Evolutionary conservation across 2,329 filamentous ascomycete genomes (phyloP), one percentile per base, ranked within the genome.

Genomic region (Penicillium sp.): DNA sequence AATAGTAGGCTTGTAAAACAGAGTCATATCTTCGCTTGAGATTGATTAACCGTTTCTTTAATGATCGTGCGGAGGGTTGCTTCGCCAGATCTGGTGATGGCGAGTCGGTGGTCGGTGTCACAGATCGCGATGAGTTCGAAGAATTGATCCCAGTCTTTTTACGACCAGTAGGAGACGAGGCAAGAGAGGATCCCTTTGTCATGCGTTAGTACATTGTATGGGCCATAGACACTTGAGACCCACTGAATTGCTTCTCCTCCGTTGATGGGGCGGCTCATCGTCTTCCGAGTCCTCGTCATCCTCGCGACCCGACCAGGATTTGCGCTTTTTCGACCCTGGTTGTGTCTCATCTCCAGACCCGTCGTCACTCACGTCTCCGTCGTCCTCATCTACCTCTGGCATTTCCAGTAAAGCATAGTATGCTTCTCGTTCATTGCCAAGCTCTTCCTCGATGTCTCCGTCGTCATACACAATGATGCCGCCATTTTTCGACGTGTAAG

Each of bases 391-490:
- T 44, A 96, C 76, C 43, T 95, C 90, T 1, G 92, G 93, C 91
- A 99, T 97, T 58, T 91, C 88, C 42, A 90, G 79, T 47, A 97
- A 77, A n/a, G 88, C 87, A 60, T 89, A 83, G 68, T 95, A 97
- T 36, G 94, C 92, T 55, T 90, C 86, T 62, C 85, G 83, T 73
- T 97, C 91, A 1, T 77, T 77, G 11, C 73, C 74, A 32, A 99
- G 77, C 32, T 92, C 89, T 62, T 93, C 89, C 62, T 93, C 89
- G 47, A 99, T 92, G 70, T 99, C 94, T 1, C 93, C 94, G 68
- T 97, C 94, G 67, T 97, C 94, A 70, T 94, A 96, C 2, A 97
- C 91, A 57, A 99, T 84, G 39, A 99, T 89, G 0, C 94, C 94
- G 16, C 93, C 93, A 67, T 83, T 88, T 29, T 90, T 89, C 5